Base-by-base conservation (phyloP, 2,329 filamentous ascomycete genomes). In the Pestalotiopsis sp. region DNA sequence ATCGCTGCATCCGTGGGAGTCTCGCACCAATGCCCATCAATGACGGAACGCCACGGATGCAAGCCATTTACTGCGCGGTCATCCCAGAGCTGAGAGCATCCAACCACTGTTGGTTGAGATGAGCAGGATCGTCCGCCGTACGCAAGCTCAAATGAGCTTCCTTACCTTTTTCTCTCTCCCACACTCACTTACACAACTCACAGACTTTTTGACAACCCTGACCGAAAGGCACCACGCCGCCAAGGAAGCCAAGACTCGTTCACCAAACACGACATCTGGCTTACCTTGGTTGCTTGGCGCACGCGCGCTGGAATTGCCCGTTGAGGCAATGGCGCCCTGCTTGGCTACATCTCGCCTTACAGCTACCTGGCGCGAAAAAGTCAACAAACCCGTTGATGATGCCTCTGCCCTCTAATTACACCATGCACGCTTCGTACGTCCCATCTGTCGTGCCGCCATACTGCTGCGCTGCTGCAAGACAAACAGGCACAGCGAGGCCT, bases 181-280 rank as follows among this genome's bases (percentile, higher is more conserved):
- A 52, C 31, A 9, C 31, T 31, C 31, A 36, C 31, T 36, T 4
- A 25, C 56, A 59, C 6, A 25, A 25, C 31, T 36, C 31, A 9
- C 31, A 36, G 31, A 36, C 31, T 36, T 36, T 36, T 36, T 36
- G 31, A 36, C 25, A 17, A 62, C 31, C 25, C 31, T 20, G 59
- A n/a, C 59, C 59, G 36, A 62, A 17, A 14, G 20, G 20, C 45
- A 52, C 17, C 3, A n/a, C 14, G 7, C 45, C 45, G 45, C 45
- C 45, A 52, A 52, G 45, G 20, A 52, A 52, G 45, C 45, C 27
- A 38, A 62, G 59, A 36, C 25, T 41, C 31, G 25, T 31, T 39
- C 59, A 62, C 31, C 59, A 7, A 39, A 62, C 36, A 62, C 59
- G 59, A 62, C 59, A 52, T 52, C 25, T 62, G 27, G 31, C 25